Conservation (phyloP, 2,329 filamentous ascomycete genomes). For the Ophiocordyceps camponoti-floridani region DNA sequence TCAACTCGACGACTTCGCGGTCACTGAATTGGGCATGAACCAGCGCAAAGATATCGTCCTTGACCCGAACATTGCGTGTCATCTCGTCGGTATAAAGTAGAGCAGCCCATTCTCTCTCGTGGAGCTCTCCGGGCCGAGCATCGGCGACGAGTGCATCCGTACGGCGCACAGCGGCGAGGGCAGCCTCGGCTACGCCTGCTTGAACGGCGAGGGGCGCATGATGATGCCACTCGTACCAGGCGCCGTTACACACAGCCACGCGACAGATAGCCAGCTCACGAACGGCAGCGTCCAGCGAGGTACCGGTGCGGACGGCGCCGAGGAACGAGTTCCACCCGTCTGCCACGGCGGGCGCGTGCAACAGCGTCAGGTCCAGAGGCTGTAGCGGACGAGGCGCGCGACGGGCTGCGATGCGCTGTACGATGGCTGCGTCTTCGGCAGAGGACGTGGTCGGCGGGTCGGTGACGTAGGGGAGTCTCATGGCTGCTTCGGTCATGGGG, state of each 20-base stretch:
- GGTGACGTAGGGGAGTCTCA: conserved; percentile 50
- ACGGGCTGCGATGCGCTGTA: conserved; percentile 44
- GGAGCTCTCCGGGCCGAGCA: conserved; percentile 22
- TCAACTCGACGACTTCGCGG: conserved; percentile 64
- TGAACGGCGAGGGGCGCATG: conserved; percentile 51
- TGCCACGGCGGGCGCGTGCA: conserved; percentile 57
- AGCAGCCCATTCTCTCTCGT: conserved; percentile 46
- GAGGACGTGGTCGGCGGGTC: conserved; percentile 27
- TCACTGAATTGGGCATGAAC: conserved; percentile 47
- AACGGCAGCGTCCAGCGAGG: conserved; percentile 31
- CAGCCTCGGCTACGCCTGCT: conserved; percentile 36
- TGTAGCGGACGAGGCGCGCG: conserved; percentile 54
- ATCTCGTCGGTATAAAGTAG: conserved; percentile 67
- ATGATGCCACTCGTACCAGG: conserved; percentile 73
- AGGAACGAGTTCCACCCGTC: conserved; percentile 61
- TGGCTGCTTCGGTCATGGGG: conserved; percentile 12
- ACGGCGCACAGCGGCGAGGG: conserved; percentile 23
- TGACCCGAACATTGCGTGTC: conserved; percentile 55
- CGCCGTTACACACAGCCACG: conserved; percentile 62
- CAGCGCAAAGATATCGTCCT: conserved; percentile 46
- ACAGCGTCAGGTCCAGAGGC: conserved; percentile 55
- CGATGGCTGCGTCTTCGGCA: conserved; percentile 34
- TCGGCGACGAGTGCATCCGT: conserved; percentile 7
- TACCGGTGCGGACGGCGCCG: conserved; percentile 40
- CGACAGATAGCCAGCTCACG: conserved; percentile 68